Conservation (phyloP, 2,329 filamentous ascomycete genomes). For the Diplodia corticola region DNA sequence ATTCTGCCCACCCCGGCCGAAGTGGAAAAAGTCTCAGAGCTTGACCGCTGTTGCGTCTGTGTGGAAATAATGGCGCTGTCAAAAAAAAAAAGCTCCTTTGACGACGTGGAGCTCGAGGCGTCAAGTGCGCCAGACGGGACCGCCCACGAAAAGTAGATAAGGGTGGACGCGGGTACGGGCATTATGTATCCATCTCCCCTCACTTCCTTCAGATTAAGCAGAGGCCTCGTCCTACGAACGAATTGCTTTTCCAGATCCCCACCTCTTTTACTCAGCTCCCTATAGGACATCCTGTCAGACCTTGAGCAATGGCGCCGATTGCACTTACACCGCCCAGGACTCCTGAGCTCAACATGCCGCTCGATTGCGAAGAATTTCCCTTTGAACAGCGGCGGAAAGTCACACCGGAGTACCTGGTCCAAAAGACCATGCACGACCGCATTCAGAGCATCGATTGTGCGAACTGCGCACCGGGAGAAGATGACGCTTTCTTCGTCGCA, state of each 20-base stretch:
- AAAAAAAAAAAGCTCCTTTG: not conserved
- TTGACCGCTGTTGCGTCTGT: not conserved
- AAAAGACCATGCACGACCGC: slow-evolving; percentile 75
- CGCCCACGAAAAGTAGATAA: not conserved
- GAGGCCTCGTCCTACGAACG: not conserved
- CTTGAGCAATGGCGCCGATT: not conserved
- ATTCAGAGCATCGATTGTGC: slow-evolving; percentile 78
- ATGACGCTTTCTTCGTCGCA: slow-evolving; percentile 93
- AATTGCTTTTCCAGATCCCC: not conserved
- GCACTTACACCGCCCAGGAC: not conserved
- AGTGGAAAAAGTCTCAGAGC: slow-evolving; percentile 3
- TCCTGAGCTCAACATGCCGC: not conserved
- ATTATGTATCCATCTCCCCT: not conserved
- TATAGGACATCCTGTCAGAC: not conserved
- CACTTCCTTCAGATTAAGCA: not conserved
- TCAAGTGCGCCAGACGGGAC: not conserved
- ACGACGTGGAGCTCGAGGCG: not conserved
- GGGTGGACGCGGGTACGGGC: not conserved
- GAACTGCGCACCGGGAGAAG: slow-evolving; percentile 79
- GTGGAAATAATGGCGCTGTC: not conserved
- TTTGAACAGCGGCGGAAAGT: not conserved
- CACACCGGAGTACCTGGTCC: slow-evolving; percentile 71
- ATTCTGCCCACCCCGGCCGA: not conserved
- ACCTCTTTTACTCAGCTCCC: not conserved
- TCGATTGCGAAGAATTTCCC: not conserved